A percentile compares a stretch with the other conserved stretches of the same genome.
These are phyloP conservation scores for Colletotrichum acutatum DNA, from an alignment of 2,329 filamentous ascomycete genomes.

Conservation along the genomic window DNA sequence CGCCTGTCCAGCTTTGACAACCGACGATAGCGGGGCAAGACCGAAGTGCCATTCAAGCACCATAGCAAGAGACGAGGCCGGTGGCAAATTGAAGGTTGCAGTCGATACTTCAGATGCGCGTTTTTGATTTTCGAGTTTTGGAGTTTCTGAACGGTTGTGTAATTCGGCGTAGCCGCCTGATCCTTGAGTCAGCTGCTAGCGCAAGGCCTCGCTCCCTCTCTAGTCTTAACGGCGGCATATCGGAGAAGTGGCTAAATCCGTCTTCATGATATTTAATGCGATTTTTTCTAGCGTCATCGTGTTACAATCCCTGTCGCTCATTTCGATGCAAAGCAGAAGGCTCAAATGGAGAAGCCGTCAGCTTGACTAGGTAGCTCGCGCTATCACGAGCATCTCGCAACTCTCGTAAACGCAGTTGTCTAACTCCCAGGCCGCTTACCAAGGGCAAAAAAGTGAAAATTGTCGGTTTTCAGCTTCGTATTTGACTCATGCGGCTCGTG, in stretches of 20 bases:
- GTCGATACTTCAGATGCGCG: neutral
- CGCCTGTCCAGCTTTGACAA: neutral
- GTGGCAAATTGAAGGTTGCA: neutral
- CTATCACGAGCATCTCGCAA: neutral
- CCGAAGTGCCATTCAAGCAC: neutral
- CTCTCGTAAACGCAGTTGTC: neutral
- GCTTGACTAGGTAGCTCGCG: neutral
- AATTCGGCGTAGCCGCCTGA: neutral
- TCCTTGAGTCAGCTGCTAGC: neutral
- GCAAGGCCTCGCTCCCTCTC: neutral
- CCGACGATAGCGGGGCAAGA: neutral
- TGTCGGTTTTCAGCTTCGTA: neutral
- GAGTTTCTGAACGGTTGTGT: neutral
- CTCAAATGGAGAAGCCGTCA: neutral
- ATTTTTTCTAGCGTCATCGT: neutral
- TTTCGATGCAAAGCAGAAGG: neutral
- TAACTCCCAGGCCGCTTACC: neutral
- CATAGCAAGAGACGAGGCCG: neutral
- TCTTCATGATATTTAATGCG: neutral
- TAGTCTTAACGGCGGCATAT: neutral
- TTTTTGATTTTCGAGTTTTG: neutral
- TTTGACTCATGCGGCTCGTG: neutral
- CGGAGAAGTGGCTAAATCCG: neutral
- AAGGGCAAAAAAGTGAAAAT: neutral
- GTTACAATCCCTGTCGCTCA: neutral